Evolutionary conservation across 2,329 filamentous ascomycete species (phyloP).

Genomic region (Plectosphaerella cucumerina): DNA sequence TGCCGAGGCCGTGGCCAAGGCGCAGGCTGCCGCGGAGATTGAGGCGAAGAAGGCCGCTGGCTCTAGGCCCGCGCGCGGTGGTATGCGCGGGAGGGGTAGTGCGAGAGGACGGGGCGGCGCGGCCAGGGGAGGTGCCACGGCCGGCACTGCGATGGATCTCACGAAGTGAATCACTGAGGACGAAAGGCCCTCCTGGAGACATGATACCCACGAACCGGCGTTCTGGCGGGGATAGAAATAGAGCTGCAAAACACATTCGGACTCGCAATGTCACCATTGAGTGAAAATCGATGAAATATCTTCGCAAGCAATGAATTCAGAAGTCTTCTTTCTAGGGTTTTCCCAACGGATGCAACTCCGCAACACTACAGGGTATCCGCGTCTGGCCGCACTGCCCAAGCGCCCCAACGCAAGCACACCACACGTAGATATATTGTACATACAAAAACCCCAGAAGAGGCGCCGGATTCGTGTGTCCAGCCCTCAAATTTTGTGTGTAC

Average conservation of each 20-base stretch:
- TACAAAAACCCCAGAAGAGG: not conserved
- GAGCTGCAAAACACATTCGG: not conserved
- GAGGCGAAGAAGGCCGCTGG: conserved; percentile 20
- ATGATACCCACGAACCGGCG: not conserved
- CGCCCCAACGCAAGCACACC: no score
- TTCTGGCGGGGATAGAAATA: not conserved
- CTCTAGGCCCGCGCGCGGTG: conserved; percentile 8
- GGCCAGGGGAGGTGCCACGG: conserved; percentile 14
- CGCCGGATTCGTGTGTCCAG: no score
- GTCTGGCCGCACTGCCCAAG: no score
- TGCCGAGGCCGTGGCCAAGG: conserved; percentile 3
- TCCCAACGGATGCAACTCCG: not conserved
- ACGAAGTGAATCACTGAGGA: conserved; percentile 1
- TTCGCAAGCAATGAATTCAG: not conserved
- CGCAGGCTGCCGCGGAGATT: conserved; percentile 16
- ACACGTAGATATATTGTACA: not conserved
- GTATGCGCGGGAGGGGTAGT: conserved; percentile 8
- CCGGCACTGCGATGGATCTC: conserved; percentile 7
- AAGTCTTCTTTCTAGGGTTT: not conserved
- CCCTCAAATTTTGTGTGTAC: no score
- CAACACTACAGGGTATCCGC: not conserved
- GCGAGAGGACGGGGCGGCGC: conserved; percentile 21
- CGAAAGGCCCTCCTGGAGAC: not conserved
- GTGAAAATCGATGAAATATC: not conserved
- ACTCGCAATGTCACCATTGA: not conserved